Percentiles rank a stretch among this genome's conserved stretches.
These are phyloP conservation scores for Mycena capillaripes DNA, from an alignment of 768 basidiomycete species.

Conservation along the genomic window DNA sequence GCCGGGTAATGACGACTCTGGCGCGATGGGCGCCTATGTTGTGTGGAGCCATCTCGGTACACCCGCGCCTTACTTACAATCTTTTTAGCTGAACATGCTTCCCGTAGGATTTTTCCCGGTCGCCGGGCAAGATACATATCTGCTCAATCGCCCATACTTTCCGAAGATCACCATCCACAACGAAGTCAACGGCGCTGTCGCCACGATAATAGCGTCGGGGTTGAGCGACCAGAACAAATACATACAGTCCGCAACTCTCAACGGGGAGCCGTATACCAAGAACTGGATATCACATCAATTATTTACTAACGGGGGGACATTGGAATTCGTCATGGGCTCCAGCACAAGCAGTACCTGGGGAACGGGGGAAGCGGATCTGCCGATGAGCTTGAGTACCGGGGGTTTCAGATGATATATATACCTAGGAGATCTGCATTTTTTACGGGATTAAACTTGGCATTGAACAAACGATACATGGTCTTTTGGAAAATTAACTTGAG, in stretches of 20 bases:
- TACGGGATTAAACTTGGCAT: no score
- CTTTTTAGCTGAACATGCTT: not conserved
- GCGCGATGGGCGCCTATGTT: conserved; percentile 34
- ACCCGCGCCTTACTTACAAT: not conserved
- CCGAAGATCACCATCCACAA: conserved; percentile 34
- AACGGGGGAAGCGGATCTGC: conserved; percentile 18
- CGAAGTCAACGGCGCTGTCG: conserved; percentile 25
- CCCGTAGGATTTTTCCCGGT: conserved; percentile 31
- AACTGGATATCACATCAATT: conserved; percentile 30
- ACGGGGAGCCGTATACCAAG: conserved; percentile 22
- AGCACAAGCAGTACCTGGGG: conserved; percentile 21
- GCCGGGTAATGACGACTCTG: conserved; percentile 34
- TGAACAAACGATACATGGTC: no score
- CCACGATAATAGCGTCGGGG: conserved; percentile 26
- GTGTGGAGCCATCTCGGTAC: conserved; percentile 35
- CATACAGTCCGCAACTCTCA: conserved; percentile 34
- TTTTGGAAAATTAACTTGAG: no score
- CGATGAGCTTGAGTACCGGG: conserved; percentile 26
- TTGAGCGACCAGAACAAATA: conserved; percentile 32
- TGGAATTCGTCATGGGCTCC: conserved; percentile 18
- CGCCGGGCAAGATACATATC: conserved; percentile 34
- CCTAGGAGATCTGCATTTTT: no score
- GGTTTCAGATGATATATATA: conserved; percentile 12
- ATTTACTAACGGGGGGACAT: conserved; percentile 3
- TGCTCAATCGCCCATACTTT: conserved; percentile 35